Evolutionary conservation across 2,329 filamentous ascomycete species (phyloP).

Genomic region (Aspergillus nomiae): DNA sequence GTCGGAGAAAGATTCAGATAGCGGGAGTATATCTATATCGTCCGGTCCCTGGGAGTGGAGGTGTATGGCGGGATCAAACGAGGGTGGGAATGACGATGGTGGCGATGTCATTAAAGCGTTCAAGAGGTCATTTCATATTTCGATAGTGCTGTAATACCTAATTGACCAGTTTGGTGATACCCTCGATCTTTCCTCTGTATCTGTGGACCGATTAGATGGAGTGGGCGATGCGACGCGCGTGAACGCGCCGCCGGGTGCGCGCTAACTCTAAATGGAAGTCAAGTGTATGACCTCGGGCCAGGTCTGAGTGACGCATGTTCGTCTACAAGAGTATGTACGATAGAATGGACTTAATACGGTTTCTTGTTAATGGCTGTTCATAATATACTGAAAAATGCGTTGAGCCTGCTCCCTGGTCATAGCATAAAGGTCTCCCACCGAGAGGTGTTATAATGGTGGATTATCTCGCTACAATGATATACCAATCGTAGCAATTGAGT

Average conservation of each 20-base stretch:
- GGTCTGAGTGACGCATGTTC: neutral
- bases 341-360: neutral
- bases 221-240: slow-evolving; percentile 11
- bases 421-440: neutral
- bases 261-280: neutral
- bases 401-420: neutral
- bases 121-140: slow-evolving; percentile 7
- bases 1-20: slow-evolving; percentile 41
- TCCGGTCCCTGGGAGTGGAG: slow-evolving; percentile 48
- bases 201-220: slow-evolving; percentile 2
- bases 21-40: slow-evolving; percentile 19
- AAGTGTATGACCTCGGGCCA: too few species aligned
- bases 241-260: slow-evolving; percentile 23
- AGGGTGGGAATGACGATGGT: slow-evolving; percentile 44
- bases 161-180: neutral
- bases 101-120: slow-evolving; percentile 36
- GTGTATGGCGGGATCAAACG: slow-evolving; percentile 54
- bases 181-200: neutral
- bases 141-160: neutral
- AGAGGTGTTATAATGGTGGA: neutral
- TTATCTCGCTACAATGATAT: neutral
- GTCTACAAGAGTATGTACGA: neutral
- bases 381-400: neutral
- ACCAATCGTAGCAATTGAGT: slow-evolving; percentile 11
- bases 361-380: neutral